Evolutionary conservation across 352 stramenopile species (phyloP), one percentile per base, ranked within the genome.

Genomic region (Pythium dissotocum): DNA sequence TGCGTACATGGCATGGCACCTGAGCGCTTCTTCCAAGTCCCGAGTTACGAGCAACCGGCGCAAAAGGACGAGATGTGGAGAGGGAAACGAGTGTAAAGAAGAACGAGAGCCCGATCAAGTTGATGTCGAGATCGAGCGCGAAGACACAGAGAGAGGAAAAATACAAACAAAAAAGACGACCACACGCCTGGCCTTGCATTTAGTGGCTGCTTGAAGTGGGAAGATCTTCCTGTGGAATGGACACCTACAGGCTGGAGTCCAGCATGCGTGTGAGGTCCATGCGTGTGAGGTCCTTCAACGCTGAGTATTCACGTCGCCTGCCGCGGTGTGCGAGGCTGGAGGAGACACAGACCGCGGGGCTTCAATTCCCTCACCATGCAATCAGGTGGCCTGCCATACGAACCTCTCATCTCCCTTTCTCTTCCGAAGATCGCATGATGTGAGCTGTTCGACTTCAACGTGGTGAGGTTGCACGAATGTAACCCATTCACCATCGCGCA

Each of bases 381-480:
- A 49, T 6, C 14, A 26, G 16, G 42, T 49, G 42, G 42, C 6
- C 10, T 6, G 38, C 0, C 38, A 13, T 13, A 44, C 16, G 38
- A 13, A 4, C 9, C 38, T 30, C 48, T 33, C 48, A 55, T 55
- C 48, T 24, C 24, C 51, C 24, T n/a, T 38, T 35, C 21, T 8
- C 0, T 57, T 38, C 51, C 10, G 12, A 57, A 57, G 51, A 57
- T 57, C 51, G 51, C 51, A 28, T 51, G 14, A 24, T n/a, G 42
- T 16, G 42, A n/a, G 42, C 6, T 30, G 7, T 14, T 24, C 16
- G 51, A 57, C 51, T 57, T 57, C 51, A 57, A 57, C 51, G 30
- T 57, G 10, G 28, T 38, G 51, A 57, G 51, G 51, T 57, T 38
- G 51, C 51, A 40, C 51, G 51, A 57, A 57, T 13, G 51, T 36